A percentile compares a stretch with the other conserved stretches of the same genome.
Evolutionary conservation across 2,329 filamentous ascomycete species (phyloP).

Genomic region (Tricladium varicosporioides): DNA sequence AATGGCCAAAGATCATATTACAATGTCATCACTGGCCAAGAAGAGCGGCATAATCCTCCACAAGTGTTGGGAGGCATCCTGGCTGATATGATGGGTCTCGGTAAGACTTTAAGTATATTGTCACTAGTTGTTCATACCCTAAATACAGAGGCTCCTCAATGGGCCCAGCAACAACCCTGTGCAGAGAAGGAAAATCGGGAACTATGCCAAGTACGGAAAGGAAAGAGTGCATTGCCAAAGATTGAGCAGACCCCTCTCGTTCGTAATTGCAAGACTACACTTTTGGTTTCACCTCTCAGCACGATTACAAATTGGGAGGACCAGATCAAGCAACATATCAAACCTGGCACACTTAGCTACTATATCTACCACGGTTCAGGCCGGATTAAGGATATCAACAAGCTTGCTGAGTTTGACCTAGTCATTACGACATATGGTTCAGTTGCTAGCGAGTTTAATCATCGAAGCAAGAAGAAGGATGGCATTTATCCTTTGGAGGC

Average conservation of each 20-base stretch:
- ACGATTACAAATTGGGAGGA: slow-evolving; percentile 94
- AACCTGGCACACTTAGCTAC: slow-evolving; percentile 60
- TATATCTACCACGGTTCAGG: slow-evolving; percentile 86
- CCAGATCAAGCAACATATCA: slow-evolving; percentile 82
- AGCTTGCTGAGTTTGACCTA: slow-evolving; percentile 73
- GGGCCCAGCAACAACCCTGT: slow-evolving; percentile 53
- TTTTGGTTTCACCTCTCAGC: slow-evolving; percentile 86
- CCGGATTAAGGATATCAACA: slow-evolving; percentile 65
- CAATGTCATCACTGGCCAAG: slow-evolving; percentile 81
- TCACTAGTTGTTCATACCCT: slow-evolving; percentile 70
- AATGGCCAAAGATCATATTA: slow-evolving; percentile 64
- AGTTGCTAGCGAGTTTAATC: slow-evolving; percentile 73
- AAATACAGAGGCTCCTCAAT: slow-evolving; percentile 55
- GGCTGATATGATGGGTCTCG: slow-evolving; percentile 87
- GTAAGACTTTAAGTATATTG: slow-evolving; percentile 82
- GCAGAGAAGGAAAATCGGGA: slow-evolving; percentile 28
- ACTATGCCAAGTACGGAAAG: slow-evolving; percentile 29
- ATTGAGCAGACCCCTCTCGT: slow-evolving; percentile 42
- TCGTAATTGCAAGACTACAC: slow-evolving; percentile 73
- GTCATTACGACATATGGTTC: slow-evolving; percentile 93
- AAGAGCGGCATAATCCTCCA: slow-evolving; percentile 56
- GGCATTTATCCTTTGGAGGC: slow-evolving; percentile 66
- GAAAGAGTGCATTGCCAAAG: slow-evolving; percentile 30
- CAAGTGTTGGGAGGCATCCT: slow-evolving; percentile 72
- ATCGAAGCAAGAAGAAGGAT: slow-evolving; percentile 58